These are phyloP conservation scores for Colletotrichum sp. DNA, from an alignment of 2,329 filamentous ascomycete species.

Conservation along the genomic window DNA sequence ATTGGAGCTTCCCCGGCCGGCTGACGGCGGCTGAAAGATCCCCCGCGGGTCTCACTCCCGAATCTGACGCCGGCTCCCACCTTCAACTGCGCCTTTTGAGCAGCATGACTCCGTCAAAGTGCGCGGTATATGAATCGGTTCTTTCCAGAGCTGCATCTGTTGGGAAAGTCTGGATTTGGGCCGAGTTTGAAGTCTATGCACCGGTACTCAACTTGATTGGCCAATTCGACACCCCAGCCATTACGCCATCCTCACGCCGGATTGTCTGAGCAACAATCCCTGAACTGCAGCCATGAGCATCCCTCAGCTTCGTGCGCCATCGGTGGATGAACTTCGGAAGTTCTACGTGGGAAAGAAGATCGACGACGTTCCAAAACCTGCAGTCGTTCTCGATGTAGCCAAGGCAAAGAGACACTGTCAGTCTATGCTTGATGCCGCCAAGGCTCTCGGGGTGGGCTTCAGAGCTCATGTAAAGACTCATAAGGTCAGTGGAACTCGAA, in stretches of 20 bases:
- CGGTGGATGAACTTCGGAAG: slow-evolving; percentile 17
- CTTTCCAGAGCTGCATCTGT: background rate
- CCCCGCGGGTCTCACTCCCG: background rate
- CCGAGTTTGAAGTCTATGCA: rapidly evolving
- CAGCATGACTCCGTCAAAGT: background rate
- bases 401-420: slow-evolving; percentile 60
- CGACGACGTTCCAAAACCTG: slow-evolving; percentile 54
- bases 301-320: slow-evolving; percentile 23
- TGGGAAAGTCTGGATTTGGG: background rate
- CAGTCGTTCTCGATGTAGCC: slow-evolving; percentile 59
- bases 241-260: background rate
- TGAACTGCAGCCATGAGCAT: background rate
- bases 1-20: background rate
- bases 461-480: slow-evolving; percentile 71
- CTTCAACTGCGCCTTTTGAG: background rate
- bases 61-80: background rate
- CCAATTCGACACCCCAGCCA: background rate
- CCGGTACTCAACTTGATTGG: background rate
- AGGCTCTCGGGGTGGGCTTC: slow-evolving; percentile 56
- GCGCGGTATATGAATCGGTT: background rate
- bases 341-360: slow-evolving; percentile 32
- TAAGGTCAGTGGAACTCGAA: slow-evolving; percentile 47
- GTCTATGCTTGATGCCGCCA: slow-evolving; percentile 57
- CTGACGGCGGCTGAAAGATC: background rate
- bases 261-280: background rate